Evolutionary conservation across 108 stramenopile species (phyloP).

Genomic region (Seminavis robusta): DNA sequence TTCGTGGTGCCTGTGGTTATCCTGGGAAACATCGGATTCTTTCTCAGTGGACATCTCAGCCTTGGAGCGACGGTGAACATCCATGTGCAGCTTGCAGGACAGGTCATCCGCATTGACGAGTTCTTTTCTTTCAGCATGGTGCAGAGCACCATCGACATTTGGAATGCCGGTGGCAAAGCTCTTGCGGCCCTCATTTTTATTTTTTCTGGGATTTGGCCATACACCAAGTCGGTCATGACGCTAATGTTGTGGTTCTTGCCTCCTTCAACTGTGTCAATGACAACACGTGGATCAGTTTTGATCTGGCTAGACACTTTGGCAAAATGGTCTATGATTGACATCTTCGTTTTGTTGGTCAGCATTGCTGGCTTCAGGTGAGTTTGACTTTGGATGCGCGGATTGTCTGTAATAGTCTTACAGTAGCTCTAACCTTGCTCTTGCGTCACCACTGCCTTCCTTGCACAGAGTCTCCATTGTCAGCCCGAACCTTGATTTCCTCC

Average conservation of each 20-base stretch:
- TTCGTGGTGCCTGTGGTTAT: constrained; percentile 56
- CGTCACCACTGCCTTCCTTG: too few species aligned
- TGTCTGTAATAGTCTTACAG: too few species aligned
- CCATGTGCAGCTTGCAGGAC: constrained; percentile 51
- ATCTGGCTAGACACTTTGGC: constrained; percentile 75
- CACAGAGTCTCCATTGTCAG: too few species aligned
- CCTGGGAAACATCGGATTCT: constrained; percentile 68
- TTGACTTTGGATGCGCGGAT: too few species aligned
- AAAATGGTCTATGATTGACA: constrained; percentile 69
- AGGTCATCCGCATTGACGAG: constrained; percentile 27
- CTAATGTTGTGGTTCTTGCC: constrained; percentile 70
- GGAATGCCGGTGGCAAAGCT: constrained; percentile 61
- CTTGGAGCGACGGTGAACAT: constrained; percentile 72
- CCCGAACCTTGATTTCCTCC: constrained; percentile 59
- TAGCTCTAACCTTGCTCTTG: too few species aligned
- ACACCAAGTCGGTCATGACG: constrained; percentile 66
- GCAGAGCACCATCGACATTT: constrained; percentile 59
- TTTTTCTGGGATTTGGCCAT: constrained; percentile 82
- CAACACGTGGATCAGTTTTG: constrained; percentile 53
- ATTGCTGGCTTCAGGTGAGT: constrained; percentile 72
- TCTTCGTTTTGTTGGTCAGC: constrained; percentile 68
- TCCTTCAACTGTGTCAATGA: constrained; percentile 33
- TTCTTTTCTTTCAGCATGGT: constrained; percentile 76
- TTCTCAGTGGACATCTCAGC: constrained; percentile 70
- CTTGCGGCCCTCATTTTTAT: constrained; percentile 67